Base-by-base conservation (phyloP, 768 basidiomycete species). In the Kwoniella europaea region DNA sequence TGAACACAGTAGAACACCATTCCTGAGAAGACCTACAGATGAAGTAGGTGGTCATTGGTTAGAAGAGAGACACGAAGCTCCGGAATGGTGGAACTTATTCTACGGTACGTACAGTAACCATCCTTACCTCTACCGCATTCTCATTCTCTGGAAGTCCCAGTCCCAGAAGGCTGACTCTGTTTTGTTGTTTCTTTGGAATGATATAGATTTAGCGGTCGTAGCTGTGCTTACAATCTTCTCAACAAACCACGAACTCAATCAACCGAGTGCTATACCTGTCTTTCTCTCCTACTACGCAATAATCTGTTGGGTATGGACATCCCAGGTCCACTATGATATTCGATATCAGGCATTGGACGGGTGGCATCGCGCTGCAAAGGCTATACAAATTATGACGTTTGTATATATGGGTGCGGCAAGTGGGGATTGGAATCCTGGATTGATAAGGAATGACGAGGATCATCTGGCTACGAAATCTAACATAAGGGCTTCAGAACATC, bases 391-490 rank as follows among this genome's bases (percentile, higher is more conserved):
- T 46, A 63, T 61, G 9, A 35, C 74, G 5, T 76, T 78, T 62
- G 72, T 80, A 4, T 78, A 75, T 59, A 78, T 78, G 59, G 79
- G 79, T 13, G 74, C 78, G 18, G 76, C 73, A 3, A 72, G 71
- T 63, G 79, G 75, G 20, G 68, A 72, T 44, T 80, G 79, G 79
- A 71, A 70, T 54, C 71, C 74, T 10, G 71, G 61, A 0, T 56
- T 41, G 24, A 71, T 79, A 10, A 59, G 35, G 65, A 71, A 68
- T 62, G 59, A 62, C 29, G 59, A 62, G 46, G 46, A 6, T 50
- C 41, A 46, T 41, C 27, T 68, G 46, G 58, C 58, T 4, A 35
- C 42, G 1, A 56, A 56, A 41, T 20, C 41, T 15, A 44, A 56
- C 16, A 58, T 46, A 43, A 56, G 55, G 20, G 65, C 65, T 41